A percentile compares a stretch with the other conserved stretches of the same genome.
phyloP scores from a whole-genome alignment of 2,329 filamentous ascomycete genomes.

The Hymenoscyphus fraxineus region DNA sequence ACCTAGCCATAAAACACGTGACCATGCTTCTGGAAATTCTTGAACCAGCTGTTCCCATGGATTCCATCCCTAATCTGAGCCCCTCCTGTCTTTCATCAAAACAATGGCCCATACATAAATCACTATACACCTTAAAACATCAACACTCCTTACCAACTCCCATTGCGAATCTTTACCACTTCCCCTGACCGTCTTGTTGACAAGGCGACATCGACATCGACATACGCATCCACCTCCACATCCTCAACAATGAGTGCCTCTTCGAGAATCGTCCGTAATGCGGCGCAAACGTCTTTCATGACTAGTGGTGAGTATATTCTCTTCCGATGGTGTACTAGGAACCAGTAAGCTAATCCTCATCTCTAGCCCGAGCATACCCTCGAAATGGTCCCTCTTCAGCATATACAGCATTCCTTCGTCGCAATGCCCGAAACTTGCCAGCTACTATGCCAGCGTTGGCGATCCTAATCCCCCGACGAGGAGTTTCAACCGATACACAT shows the following conservation, averaged over 20 bases:
- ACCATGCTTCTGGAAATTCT: slow-evolving; percentile 6
- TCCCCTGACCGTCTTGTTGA: slow-evolving; percentile 17
- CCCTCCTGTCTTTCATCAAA: slow-evolving; percentile 15
- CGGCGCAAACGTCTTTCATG: slow-evolving; percentile 33
- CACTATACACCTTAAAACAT: background rate
- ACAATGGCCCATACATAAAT: slow-evolving; percentile 18
- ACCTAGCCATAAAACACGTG: background rate
- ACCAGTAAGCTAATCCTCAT: background rate
- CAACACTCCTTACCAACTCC: background rate
- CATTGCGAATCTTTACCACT: background rate
- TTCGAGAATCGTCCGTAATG: slow-evolving; percentile 36
- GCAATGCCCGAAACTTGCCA: slow-evolving; percentile 33
- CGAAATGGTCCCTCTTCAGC: slow-evolving; percentile 31
- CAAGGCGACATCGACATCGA: slow-evolving; percentile 9
- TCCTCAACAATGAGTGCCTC: slow-evolving; percentile 34
- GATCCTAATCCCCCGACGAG: slow-evolving; percentile 53
- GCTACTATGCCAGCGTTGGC: slow-evolving; percentile 46
- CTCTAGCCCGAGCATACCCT: slow-evolving; percentile 31
- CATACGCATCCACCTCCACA: background rate
- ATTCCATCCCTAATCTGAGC: slow-evolving; percentile 1
- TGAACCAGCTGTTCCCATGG: slow-evolving; percentile 1
- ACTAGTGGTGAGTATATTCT: slow-evolving; percentile 26
- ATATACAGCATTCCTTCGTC: slow-evolving; percentile 33
- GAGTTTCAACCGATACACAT: slow-evolving; percentile 57
- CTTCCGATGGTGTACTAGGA: background rate